These are phyloP conservation scores for Dispira parvispora DNA, from an alignment of 192 early-diverging fungal genomes.

Conservation along the genomic window DNA sequence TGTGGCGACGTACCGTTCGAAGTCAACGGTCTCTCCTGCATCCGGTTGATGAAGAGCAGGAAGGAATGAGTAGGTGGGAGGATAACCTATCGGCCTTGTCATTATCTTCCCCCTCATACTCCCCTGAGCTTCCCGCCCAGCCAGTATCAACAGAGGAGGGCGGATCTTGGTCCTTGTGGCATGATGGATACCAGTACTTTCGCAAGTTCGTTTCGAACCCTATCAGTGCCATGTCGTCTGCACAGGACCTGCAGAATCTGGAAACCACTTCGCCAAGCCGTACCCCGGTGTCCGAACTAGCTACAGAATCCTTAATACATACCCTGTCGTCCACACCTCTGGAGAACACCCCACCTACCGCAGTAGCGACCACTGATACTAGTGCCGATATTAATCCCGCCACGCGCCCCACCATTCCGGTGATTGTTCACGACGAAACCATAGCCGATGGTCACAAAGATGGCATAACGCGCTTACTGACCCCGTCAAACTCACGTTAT, in stretches of 20 bases:
- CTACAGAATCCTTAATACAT: neutral
- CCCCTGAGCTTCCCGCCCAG: neutral
- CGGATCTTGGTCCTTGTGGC: too few relatives aligned
- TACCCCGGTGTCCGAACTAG: neutral
- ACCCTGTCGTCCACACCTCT: neutral
- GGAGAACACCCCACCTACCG: neutral
- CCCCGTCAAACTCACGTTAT: neutral
- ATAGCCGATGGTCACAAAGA: neutral
- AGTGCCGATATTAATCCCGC: neutral
- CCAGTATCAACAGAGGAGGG: neutral
- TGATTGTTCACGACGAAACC: constrained; percentile 2
- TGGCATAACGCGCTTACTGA: neutral
- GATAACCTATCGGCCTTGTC: neutral
- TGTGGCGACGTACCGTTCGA: constrained; percentile 10
- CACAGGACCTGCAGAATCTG: neutral
- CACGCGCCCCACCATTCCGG: neutral
- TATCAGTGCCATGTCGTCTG: too few relatives aligned
- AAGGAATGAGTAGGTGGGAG: neutral
- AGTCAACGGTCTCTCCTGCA: constrained; percentile 15
- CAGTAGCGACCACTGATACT: neutral
- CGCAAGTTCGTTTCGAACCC: too few relatives aligned
- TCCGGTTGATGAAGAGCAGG: constrained; percentile 12
- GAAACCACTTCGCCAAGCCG: neutral
- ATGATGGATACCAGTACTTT: too few relatives aligned
- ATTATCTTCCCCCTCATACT: neutral